These are phyloP conservation scores for Heliamphora pulchella DNA, from an alignment of 179 eudicot species.

Conservation along the genomic window DNA sequence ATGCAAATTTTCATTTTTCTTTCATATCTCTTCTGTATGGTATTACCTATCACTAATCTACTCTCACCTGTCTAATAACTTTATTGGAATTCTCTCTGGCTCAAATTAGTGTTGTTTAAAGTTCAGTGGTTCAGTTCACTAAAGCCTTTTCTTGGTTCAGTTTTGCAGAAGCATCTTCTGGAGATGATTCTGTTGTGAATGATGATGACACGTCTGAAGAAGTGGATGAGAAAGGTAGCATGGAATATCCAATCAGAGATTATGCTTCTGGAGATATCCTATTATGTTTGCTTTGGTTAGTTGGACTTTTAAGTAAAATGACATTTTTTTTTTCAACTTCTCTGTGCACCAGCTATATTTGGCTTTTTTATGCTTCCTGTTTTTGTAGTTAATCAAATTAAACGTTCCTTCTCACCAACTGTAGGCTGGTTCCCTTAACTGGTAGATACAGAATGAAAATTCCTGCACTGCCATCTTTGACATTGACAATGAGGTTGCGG, in stretches of 20 bases:
- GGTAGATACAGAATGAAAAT: slow-evolving; percentile 25
- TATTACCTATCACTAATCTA: not conserved
- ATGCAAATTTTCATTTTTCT: not conserved
- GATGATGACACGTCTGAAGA: slow-evolving; percentile 29
- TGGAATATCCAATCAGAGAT: slow-evolving; percentile 7
- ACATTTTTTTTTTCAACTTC: not conserved
- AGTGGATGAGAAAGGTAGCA: not conserved
- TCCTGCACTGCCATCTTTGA: slow-evolving; percentile 24
- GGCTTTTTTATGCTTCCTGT: not conserved
- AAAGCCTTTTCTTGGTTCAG: slow-evolving; percentile 30
- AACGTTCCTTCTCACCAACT: not conserved
- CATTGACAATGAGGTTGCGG: slow-evolving; percentile 28
- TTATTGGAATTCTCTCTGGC: not conserved
- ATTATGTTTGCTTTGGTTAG: slow-evolving; percentile 14
- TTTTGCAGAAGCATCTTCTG: slow-evolving; percentile 70
- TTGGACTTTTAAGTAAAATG: not conserved
- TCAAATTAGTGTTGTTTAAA: slow-evolving; percentile 7
- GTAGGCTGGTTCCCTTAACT: slow-evolving; percentile 25
- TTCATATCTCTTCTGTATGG: not conserved
- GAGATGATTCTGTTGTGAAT: slow-evolving; percentile 48
- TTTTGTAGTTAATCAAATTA: not conserved
- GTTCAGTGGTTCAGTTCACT: slow-evolving; percentile 6
- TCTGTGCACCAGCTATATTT: not conserved
- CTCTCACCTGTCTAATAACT: not conserved
- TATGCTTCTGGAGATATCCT: slow-evolving; percentile 45